phyloP scores from a whole-genome alignment of 768 basidiomycete species.

The Lepiota venenata region DNA sequence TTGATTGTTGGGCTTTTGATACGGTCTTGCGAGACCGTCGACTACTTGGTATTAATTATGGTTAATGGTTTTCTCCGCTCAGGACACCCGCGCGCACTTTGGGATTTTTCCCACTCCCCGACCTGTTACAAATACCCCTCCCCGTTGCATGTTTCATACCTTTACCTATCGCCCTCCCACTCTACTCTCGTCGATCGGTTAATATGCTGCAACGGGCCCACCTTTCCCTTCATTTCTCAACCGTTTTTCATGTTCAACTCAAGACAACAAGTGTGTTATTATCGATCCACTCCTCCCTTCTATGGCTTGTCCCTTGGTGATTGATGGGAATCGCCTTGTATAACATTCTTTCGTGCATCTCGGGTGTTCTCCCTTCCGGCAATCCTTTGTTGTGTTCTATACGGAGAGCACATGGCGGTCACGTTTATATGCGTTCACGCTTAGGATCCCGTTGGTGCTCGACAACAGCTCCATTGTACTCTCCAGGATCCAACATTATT shows the following conservation, averaged over 20 bases:
- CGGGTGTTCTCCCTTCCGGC: not conserved
- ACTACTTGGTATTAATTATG: conserved; percentile 8
- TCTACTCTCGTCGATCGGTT: not conserved
- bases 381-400: not conserved
- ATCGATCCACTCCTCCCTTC: not conserved
- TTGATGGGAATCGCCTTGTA: not conserved
- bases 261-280: conserved; percentile 9
- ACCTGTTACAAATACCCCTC: not conserved
- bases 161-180: not conserved
- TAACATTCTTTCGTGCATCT: conserved; percentile 1
- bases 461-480: not conserved
- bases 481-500: not conserved
- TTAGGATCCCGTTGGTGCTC: not conserved
- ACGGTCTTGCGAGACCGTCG: too few relatives aligned
- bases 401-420: not conserved
- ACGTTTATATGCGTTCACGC: conserved; percentile 1
- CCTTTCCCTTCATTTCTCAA: not conserved
- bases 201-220: not conserved
- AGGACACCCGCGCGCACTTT: conserved; percentile 11
- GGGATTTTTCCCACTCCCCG: not conserved
- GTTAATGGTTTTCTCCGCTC: conserved; percentile 10
- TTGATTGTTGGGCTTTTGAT: conserved; percentile 9
- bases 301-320: not conserved
- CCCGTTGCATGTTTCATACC: conserved; percentile 1
- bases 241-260: not conserved